Evolutionary conservation across 805 yeast species (phyloP), one percentile per base, ranked within the genome.

Genomic region (Geotrichum ghanense): DNA sequence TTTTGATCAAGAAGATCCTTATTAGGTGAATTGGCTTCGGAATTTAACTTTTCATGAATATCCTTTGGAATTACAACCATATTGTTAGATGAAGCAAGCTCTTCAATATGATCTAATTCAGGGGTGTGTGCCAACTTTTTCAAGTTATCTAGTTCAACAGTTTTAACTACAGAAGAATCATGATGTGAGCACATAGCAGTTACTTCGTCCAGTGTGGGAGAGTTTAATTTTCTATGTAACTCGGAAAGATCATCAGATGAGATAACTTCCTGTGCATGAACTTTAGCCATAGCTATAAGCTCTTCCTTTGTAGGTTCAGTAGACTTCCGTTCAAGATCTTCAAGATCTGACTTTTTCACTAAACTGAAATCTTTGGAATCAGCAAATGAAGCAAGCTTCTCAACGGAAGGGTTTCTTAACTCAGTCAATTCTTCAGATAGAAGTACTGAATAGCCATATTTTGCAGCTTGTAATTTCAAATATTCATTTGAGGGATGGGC

Each of bases 61-160:
- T 60, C 67, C 25, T 58, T 53, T 4, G 67, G 52, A 5, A 70
- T 22, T 14, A 65, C 50, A 4, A 54, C 58, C 31, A 63, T 56
- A 7, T 61, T 65, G 3, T 60, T 50, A 27, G 51, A 56, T 25
- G 49, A 50, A 12, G 70, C 67, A 43, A 54, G 61, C 6, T 53
- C 48, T 31, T 56, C 61, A 22, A 64, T 42, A 24, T 56, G 56
- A 6, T 54, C 57, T n/a, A 48, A 43, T 31, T 57, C 46, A 5
- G 71, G 69, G n/a, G 46, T 44, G 7, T 56, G 48, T 35, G 61
- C 55, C 41, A 48, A 47, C 7, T 45, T 44, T n/a, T 24, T 46
- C n/a, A 60, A 41, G 6, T 35, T 39, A 7, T 46, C 49, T 41
- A 53, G 48, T 23, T 56, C 59, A 14, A 48, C 51, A 27, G 51